Percentiles rank a stretch among this genome's conserved stretches.
Conservation (phyloP, 306 rosid genomes). For the Quercus suber region DNA sequence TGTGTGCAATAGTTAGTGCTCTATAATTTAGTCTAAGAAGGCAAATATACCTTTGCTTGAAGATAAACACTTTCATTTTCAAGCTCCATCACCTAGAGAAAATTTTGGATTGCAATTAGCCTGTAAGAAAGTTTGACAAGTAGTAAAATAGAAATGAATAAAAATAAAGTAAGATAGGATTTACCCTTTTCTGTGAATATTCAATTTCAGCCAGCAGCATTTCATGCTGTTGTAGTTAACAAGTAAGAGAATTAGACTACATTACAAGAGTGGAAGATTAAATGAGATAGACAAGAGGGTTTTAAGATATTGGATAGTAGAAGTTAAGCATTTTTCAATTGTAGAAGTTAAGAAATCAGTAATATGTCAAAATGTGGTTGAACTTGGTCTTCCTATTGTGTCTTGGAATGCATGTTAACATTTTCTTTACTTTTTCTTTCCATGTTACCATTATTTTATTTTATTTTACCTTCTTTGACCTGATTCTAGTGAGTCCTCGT, state of each 20-base stretch:
- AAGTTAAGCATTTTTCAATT: too few relatives aligned
- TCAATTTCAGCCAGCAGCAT: constrained; percentile 83
- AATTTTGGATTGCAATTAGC: background rate
- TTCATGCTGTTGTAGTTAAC: constrained; percentile 54
- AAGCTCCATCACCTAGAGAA: constrained; percentile 67
- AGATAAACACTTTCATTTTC: constrained; percentile 81
- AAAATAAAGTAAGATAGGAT: background rate
- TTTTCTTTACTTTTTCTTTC: too few relatives aligned
- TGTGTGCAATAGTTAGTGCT: too few relatives aligned
- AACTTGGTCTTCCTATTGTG: too few relatives aligned
- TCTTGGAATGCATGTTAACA: too few relatives aligned
- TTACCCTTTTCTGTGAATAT: constrained; percentile 81
- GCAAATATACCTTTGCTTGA: constrained; percentile 75
- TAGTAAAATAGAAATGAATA: background rate
- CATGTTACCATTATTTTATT: too few relatives aligned
- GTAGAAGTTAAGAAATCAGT: too few relatives aligned
- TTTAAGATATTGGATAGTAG: too few relatives aligned
- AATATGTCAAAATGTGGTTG: too few relatives aligned
- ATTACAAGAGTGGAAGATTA: background rate
- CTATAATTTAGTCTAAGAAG: too few relatives aligned
- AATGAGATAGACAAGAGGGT: background rate
- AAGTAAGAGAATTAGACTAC: background rate
- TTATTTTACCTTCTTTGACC: constrained; percentile 75
- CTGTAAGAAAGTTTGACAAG: background rate
- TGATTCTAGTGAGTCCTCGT: constrained; percentile 78